Percentiles rank a stretch among this genome's conserved stretches.
phyloP scores from a whole-genome alignment of 2,329 filamentous ascomycete species.

The Alternaria sp. region DNA sequence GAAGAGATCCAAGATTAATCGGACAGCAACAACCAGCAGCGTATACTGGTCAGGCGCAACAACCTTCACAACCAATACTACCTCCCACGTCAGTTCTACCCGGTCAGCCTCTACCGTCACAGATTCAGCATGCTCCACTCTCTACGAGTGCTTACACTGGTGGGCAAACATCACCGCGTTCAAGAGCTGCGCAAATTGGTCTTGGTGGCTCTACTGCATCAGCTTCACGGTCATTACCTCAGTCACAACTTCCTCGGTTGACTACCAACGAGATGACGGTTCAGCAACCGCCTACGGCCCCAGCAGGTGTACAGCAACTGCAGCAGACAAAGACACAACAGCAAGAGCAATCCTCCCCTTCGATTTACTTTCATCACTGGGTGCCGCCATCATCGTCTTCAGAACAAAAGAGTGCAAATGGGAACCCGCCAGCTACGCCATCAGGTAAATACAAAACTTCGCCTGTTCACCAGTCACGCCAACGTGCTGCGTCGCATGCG shows the following conservation, averaged over 20 bases:
- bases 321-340: conserved; percentile 63
- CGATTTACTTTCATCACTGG: conserved; percentile 93
- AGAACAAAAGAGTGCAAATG: conserved; percentile 61
- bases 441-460: conserved; percentile 67
- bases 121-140: conserved; percentile 53
- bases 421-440: conserved; percentile 74
- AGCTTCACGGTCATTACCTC: conserved; percentile 56
- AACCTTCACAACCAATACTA: conserved; percentile 43
- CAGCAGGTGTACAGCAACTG: conserved; percentile 52
- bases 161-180: conserved; percentile 47
- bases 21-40: conserved; percentile 48
- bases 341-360: conserved; percentile 71
- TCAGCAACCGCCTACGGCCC: conserved; percentile 57
- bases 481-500: conserved; percentile 61
- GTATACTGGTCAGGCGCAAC: conserved; percentile 45
- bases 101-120: conserved; percentile 50
- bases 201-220: conserved; percentile 51
- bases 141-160: conserved; percentile 45
- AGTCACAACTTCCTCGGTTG: conserved; percentile 59
- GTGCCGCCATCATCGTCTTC: conserved; percentile 72
- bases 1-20: conserved; percentile 55
- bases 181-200: conserved; percentile 43
- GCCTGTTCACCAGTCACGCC: conserved; percentile 50
- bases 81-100: conserved; percentile 48
- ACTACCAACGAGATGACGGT: conserved; percentile 63